phyloP scores from a whole-genome alignment of 306 rosid species.

The Castanea crenata region DNA sequence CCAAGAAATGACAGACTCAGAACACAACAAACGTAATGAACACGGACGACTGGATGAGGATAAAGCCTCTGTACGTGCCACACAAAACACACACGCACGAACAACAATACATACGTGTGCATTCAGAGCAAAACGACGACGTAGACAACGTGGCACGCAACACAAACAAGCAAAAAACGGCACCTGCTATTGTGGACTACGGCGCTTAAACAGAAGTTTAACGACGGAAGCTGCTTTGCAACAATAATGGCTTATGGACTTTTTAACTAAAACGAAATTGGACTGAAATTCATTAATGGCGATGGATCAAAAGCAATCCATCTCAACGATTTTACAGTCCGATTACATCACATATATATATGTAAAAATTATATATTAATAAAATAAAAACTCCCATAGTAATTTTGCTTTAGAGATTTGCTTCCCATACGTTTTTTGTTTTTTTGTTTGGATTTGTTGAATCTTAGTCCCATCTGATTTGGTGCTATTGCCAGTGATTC shows the following conservation, averaged over 20 bases:
- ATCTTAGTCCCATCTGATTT: neutral
- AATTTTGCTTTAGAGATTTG: neutral
- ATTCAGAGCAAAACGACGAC: neutral
- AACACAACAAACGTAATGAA: neutral
- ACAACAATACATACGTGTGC: neutral
- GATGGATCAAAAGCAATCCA: constrained; percentile 53
- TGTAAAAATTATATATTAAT: neutral
- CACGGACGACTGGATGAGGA: constrained; percentile 1
- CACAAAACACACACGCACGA: neutral
- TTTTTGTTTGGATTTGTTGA: neutral
- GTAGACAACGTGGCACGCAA: constrained; percentile 13
- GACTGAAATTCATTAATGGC: constrained; percentile 54
- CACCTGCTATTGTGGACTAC: neutral
- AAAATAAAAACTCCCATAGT: neutral
- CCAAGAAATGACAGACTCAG: neutral
- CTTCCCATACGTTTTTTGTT: neutral
- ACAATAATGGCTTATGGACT: constrained; percentile 2
- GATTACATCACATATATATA: constrained; percentile 37
- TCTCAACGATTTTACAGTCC: constrained; percentile 44
- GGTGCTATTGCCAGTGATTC: constrained; percentile 66
- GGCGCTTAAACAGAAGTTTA: constrained; percentile 5
- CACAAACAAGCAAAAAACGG: neutral
- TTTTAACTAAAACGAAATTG: constrained; percentile 24
- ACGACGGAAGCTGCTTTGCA: neutral
- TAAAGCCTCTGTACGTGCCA: neutral